Base-by-base conservation (phyloP, 148 eudicot genomes). In the Pharnaceum exiguum region DNA sequence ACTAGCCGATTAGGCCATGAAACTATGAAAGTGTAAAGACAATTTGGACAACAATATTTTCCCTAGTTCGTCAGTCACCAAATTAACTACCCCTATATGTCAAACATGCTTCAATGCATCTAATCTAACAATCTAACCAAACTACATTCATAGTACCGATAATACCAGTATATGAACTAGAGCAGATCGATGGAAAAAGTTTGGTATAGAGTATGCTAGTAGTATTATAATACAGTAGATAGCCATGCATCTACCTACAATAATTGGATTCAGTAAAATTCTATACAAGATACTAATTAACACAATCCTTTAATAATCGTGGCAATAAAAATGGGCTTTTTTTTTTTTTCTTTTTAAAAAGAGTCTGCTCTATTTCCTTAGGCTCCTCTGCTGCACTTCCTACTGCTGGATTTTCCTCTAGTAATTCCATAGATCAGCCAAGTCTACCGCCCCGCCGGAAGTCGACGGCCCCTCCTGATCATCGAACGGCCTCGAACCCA, bases 341-440 rank as follows among this genome's bases (percentile, higher is more conserved):
- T 40, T 58, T 67, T 59, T 10, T 43, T 43, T 6, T 24, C 9
- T 13, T 7, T n/a, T 42, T 42, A n/a, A n/a, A n/a, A n/a, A n/a
- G n/a, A n/a, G n/a, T n/a, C n/a, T 39, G 40, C 29, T 38, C 8
- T 51, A 7, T 32, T 31, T 1, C 2, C 28, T 26, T 40, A 44
- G 1, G 38, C 60, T 59, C 33, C 38, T 38, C 59, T 47, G 60
- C 64, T 46, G 40, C 53, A 45, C 42, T 11, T 17, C 36, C 23
- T 51, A 32, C 18, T 17, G n/a, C 12, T 8, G 12, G 0, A 11
- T 42, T 29, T 55, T 15, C 12, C 43, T 59, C 68, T 64, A 79
- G 59, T 74, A 82, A 63, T 66, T 77, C 89, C 86, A 86, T 2
- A 86, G 46, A 39, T 35, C 44, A 23, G 66, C 84, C 51, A 83